Base-by-base conservation (phyloP, 2,329 filamentous ascomycete species). In the Rhynchosporium graminicola region DNA sequence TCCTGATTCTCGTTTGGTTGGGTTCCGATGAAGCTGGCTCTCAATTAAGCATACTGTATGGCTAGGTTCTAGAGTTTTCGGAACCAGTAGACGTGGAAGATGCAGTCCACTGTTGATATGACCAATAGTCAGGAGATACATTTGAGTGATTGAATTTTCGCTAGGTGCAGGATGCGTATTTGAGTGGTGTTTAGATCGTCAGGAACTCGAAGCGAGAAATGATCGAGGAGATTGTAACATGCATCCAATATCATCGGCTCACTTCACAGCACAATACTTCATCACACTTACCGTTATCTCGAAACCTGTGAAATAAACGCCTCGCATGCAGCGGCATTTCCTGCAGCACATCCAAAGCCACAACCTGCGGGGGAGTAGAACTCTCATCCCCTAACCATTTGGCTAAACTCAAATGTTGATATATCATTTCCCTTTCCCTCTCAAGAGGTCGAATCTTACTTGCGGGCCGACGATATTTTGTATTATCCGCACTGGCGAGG, bases 321-420 rank as follows among this genome's bases (percentile, higher is more conserved):
- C 46, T 29, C 13, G 46, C 46, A 48, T 48, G 46, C 26, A 48
- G 46, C 46, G 10, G 46, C 26, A 5, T 48, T 48, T 29, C 26
- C 29, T 48, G 47, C 47, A 50, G 29, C 47, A 50, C 47, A 50
- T 33, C 15, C 29, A 50, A 9, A 50, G n/a, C 26, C 13, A 50
- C 20, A 31, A 31, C 28, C 29, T 29, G 47, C 47, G 47, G 47
- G 29, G 47, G 36, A 3, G 26, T 7, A 50, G 36, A 31, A 13
- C 29, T 50, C 15, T 50, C 29, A n/a, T 36, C 47, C 47, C 47
- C 47, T 50, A 33, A 31, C 47, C 29, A 31, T 50, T 15, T 31
- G 47, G 28, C 26, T 15, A 29, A 15, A 48, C 26, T 48, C 8
- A 5, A 31, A 13, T 15, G n/a, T 50, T 12, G 29, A 50, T 50